Percentiles rank a stretch among this genome's conserved stretches.
Conservation (phyloP, 805 yeast species). For the Candida khao-thaluensis region DNA sequence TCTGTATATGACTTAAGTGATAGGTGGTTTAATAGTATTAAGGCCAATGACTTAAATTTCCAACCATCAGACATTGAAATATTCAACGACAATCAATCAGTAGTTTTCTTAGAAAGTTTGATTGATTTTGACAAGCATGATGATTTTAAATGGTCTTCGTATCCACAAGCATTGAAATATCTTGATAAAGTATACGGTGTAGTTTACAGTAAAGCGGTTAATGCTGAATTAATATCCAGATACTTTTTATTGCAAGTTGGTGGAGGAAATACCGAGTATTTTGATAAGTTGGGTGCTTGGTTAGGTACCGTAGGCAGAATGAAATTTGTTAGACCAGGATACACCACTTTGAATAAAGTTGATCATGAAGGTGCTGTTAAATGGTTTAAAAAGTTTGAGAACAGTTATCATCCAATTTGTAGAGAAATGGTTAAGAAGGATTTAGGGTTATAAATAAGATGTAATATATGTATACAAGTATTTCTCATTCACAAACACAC, state of each 20-base stretch:
- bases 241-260: conserved; percentile 68
- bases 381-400: conserved; percentile 61
- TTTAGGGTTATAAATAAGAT: conserved; percentile 54
- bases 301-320: conserved; percentile 89
- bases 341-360: conserved; percentile 59
- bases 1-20: conserved; percentile 64
- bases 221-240: conserved; percentile 80
- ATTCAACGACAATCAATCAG: conserved; percentile 74
- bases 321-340: conserved; percentile 92
- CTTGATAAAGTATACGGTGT: conserved; percentile 34
- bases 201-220: conserved; percentile 51
- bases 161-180: conserved; percentile 30
- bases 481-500: too few relatives aligned
- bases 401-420: conserved; percentile 82
- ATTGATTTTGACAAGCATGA: conserved; percentile 45
- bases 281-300: conserved; percentile 70
- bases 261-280: conserved; percentile 46
- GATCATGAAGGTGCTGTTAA: conserved; percentile 62
- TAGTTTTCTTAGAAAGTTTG: conserved; percentile 73
- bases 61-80: conserved; percentile 47
- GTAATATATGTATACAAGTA: too few relatives aligned
- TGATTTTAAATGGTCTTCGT: conserved; percentile 38
- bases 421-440: conserved; percentile 81
- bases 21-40: conserved; percentile 55
- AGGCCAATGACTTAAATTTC: conserved; percentile 32